Percentiles rank a stretch among this genome's conserved stretches.
These are phyloP conservation scores for Uncinocarpus reesii DNA, from an alignment of 2,329 filamentous ascomycete species.

Conservation along the genomic window DNA sequence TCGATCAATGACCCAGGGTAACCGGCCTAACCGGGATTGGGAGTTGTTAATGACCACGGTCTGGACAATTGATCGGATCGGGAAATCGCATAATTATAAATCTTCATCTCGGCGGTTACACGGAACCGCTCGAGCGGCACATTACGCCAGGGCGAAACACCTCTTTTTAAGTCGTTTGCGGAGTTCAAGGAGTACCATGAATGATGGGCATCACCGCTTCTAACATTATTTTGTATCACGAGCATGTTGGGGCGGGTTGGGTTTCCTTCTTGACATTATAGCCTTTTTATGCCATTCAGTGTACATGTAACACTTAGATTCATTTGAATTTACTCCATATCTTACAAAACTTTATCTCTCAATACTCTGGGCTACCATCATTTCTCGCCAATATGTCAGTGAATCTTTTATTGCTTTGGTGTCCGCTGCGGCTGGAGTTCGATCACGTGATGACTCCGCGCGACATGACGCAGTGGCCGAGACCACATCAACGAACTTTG, in stretches of 20 bases:
- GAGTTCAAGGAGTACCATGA: conserved; percentile 36
- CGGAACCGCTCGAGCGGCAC: conserved; percentile 5
- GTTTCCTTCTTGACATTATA: neutral
- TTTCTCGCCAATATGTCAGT: too few relatives aligned
- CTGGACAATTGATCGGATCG: conserved; percentile 38
- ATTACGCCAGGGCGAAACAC: conserved; percentile 10
- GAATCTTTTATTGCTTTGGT: too few relatives aligned
- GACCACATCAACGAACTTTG: neutral
- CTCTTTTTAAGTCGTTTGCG: conserved; percentile 18
- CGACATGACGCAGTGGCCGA: neutral
- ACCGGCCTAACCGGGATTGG: conserved; percentile 30
- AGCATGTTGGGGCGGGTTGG: neutral
- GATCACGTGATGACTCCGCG: neutral
- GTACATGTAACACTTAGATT: conserved; percentile 7
- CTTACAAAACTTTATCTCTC: neutral
- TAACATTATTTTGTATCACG: conserved; percentile 9
- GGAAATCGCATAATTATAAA: conserved; percentile 27
- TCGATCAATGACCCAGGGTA: conserved; percentile 26
- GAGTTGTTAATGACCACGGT: conserved; percentile 39
- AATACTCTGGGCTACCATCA: too few relatives aligned
- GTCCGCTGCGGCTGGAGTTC: too few relatives aligned
- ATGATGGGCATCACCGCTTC: conserved; percentile 3
- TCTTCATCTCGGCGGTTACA: conserved; percentile 25
- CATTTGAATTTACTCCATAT: neutral
- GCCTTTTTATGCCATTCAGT: conserved; percentile 4